Conservation (phyloP, 2,329 filamentous ascomycete species). For the Aspergillus udagawae region DNA sequence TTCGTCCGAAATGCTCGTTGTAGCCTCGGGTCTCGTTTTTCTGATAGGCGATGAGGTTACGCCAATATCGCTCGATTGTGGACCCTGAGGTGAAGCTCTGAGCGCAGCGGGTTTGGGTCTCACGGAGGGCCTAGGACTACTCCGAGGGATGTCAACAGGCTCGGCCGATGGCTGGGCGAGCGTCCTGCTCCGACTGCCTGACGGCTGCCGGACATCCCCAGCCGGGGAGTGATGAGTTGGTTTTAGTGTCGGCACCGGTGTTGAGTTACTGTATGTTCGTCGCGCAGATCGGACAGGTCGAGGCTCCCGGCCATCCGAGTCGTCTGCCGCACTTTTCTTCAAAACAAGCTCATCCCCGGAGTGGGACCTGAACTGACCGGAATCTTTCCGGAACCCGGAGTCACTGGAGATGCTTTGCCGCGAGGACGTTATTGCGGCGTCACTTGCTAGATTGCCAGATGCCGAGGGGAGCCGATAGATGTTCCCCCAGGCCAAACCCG, state of each 20-base stretch:
- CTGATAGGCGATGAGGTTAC: neutral
- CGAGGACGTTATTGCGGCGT: constrained; percentile 27
- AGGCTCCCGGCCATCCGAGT: neutral
- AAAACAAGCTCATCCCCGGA: constrained; percentile 6
- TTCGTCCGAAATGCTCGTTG: constrained; percentile 10
- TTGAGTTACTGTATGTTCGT: constrained; percentile 9
- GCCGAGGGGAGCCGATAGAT: constrained; percentile 24
- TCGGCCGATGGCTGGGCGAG: constrained; percentile 13
- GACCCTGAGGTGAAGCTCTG: constrained; percentile 20
- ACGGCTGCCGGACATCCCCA: constrained; percentile 3
- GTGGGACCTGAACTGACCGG: constrained; percentile 10
- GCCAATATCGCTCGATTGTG: constrained; percentile 10
- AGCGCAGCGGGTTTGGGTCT: constrained; percentile 37
- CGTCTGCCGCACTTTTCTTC: neutral
- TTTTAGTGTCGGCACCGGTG: constrained; percentile 7
- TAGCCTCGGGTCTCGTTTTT: constrained; percentile 3
- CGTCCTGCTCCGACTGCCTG: constrained; percentile 7
- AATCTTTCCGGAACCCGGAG: constrained; percentile 23
- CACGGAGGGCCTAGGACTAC: constrained; percentile 27
- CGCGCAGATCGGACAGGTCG: neutral
- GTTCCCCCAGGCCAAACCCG: constrained; percentile 58
- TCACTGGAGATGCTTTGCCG: constrained; percentile 25
- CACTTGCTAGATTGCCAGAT: constrained; percentile 24
- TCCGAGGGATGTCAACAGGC: constrained; percentile 16
- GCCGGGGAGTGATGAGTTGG: constrained; percentile 3